A percentile compares a stretch with the other conserved stretches of the same genome.
These are phyloP conservation scores for Rhododendron ovatum DNA, from an alignment of 148 eudicot genomes.

Conservation along the genomic window DNA sequence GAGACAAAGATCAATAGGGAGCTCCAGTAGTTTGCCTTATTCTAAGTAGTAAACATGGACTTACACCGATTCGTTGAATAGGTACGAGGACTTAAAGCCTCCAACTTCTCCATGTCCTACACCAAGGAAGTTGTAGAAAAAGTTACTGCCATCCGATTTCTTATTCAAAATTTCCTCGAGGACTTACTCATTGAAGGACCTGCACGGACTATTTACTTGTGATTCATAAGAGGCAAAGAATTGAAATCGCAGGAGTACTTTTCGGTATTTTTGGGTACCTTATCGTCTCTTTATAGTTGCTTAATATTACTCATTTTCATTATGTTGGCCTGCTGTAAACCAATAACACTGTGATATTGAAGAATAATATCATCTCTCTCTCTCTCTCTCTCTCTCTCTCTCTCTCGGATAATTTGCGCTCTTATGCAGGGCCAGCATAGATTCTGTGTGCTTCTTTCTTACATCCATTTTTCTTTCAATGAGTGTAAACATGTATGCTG, in stretches of 20 bases:
- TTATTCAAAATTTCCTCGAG: neutral
- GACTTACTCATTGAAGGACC: neutral
- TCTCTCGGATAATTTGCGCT: neutral
- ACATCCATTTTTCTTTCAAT: neutral
- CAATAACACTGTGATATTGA: neutral
- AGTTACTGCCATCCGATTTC: neutral
- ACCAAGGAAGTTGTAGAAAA: conserved; percentile 16
- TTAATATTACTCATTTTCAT: neutral
- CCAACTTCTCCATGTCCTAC: conserved; percentile 57
- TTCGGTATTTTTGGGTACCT: neutral
- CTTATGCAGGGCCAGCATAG: neutral
- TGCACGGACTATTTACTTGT: neutral
- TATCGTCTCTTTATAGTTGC: neutral
- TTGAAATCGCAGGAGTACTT: neutral
- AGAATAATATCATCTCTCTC: neutral
- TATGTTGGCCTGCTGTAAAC: neutral
- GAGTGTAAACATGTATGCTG: too few relatives aligned
- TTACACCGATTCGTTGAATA: conserved; percentile 9
- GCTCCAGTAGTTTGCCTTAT: neutral
- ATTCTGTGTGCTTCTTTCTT: neutral
- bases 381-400: neutral
- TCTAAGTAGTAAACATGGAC: neutral
- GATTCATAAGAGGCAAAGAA: conserved; percentile 1
- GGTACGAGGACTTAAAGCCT: conserved; percentile 81
- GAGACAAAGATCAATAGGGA: neutral